phyloP scores from a whole-genome alignment of 345 rosid genomes.

The Anastatica hierochuntica region DNA sequence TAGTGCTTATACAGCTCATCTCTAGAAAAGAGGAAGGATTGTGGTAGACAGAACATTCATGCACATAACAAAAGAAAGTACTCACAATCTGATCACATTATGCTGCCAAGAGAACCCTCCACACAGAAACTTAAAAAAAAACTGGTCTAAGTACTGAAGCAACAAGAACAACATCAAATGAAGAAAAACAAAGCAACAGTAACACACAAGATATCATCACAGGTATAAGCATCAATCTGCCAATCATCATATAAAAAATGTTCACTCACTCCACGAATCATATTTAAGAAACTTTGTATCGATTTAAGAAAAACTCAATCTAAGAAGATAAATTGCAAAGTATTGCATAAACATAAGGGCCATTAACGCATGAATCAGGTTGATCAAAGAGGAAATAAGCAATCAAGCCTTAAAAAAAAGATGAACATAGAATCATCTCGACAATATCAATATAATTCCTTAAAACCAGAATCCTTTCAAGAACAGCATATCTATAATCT shows the following conservation, averaged over 20 bases:
- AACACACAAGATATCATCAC: neutral
- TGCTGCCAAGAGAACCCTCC: neutral
- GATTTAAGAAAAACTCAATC: too few relatives aligned
- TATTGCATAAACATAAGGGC: neutral
- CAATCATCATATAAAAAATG: neutral
- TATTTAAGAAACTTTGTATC: neutral
- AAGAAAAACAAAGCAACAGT: neutral
- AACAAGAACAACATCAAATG: neutral
- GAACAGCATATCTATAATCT: neutral
- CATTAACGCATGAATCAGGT: neutral
- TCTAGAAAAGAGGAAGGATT: neutral
- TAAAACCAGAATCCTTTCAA: neutral
- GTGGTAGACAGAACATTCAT: neutral
- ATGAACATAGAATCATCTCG: neutral
- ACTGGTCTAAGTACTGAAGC: neutral
- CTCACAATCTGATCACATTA: neutral
- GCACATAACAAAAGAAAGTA: neutral
- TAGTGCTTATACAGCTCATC: neutral
- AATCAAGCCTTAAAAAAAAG: too few relatives aligned
- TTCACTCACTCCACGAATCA: too few relatives aligned
- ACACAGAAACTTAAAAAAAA: neutral
- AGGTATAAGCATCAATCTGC: neutral
- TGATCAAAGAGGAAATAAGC: neutral
- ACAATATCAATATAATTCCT: too few relatives aligned
- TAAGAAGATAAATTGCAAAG: too few relatives aligned